Conservation (phyloP, 225 moss, liverwort and hornwort genomes). For the Antitrichia curtipendula region DNA sequence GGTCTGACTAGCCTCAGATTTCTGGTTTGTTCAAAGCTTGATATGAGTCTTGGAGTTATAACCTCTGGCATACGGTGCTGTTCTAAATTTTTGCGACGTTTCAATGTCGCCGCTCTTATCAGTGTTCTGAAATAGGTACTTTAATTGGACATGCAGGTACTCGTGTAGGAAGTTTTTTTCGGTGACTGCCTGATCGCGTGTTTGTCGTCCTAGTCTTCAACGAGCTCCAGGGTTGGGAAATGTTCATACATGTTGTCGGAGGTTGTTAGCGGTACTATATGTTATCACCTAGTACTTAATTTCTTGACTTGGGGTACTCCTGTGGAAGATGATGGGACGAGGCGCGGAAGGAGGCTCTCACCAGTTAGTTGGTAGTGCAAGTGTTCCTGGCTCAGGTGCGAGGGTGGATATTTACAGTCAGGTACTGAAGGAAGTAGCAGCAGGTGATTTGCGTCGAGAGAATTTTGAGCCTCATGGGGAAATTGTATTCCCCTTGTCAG, state of each 20-base stretch:
- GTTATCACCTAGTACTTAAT: not conserved
- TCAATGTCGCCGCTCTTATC: not conserved
- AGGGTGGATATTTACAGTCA: constrained; percentile 31
- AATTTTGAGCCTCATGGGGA: constrained; percentile 3
- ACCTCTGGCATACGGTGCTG: not conserved
- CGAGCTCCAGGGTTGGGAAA: not conserved
- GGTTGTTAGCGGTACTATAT: not conserved
- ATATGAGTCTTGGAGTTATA: not conserved
- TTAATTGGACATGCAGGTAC: not conserved
- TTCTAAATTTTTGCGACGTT: not conserved
- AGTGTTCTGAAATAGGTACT: not conserved
- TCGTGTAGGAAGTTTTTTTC: not conserved
- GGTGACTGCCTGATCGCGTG: not conserved
- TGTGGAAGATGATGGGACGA: constrained; percentile 65
- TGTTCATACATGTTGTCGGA: constrained; percentile 24
- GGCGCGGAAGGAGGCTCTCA: constrained; percentile 47
- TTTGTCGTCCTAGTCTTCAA: not conserved
- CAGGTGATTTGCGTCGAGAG: constrained; percentile 9
- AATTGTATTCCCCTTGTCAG: constrained; percentile 6
- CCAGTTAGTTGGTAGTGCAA: constrained; percentile 27
- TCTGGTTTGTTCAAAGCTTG: not conserved
- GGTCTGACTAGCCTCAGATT: not conserved
- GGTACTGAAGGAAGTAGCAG: constrained; percentile 31
- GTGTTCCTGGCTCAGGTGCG: constrained; percentile 6
- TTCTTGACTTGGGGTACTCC: constrained; percentile 14